Evolutionary conservation across 306 rosid species (phyloP), one percentile per base, ranked within the genome.

Genomic region (Sicyos edulis): DNA sequence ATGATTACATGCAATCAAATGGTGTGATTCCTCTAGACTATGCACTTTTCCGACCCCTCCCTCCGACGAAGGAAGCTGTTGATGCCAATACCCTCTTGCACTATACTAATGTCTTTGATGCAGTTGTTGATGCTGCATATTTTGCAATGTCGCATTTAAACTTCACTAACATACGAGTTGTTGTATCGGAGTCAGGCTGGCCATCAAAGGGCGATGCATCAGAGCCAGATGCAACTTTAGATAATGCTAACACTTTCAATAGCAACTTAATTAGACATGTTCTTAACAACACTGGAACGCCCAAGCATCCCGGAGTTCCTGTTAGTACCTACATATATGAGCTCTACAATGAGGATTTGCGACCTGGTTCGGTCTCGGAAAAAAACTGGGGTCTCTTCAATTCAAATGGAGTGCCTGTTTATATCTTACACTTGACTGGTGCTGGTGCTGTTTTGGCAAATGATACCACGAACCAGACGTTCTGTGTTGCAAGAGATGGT

Each of bases 161-260:
- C 81, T 53, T 92, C 82, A 88, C 96, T 52, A 85, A 88, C 72
- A 66, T 92, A 49, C 95, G 95, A 52, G 75, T 92, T 74, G 80
- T 89, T 57, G 96, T 92, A 71, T 89, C 95, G 0, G 97, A 92
- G 74, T 83, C 97, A 3, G 97, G 97, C 52, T 92, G 97, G 97
- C 97, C 97, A 16, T 92, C 97, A 37, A 86, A 87, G 75, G 97
- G 97, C 34, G 95, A 80, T 73, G 76, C 97, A 0, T 67, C 86
- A 7, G 96, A 88, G 85, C 84, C 81, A 2, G 97, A 89, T 67
- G 96, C 97, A 69, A 83, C 89, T 1, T 19, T 88, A 57, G 96
- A 92, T 32, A 92, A 92, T 73, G 95, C 95, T 10, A 92, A 89
- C 79, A 88, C 97, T 70, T 92, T 88, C 83, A 92, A 92, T 80